Base-by-base conservation (phyloP, 352 stramenopile species). In the Aphanomyces euteiches region DNA sequence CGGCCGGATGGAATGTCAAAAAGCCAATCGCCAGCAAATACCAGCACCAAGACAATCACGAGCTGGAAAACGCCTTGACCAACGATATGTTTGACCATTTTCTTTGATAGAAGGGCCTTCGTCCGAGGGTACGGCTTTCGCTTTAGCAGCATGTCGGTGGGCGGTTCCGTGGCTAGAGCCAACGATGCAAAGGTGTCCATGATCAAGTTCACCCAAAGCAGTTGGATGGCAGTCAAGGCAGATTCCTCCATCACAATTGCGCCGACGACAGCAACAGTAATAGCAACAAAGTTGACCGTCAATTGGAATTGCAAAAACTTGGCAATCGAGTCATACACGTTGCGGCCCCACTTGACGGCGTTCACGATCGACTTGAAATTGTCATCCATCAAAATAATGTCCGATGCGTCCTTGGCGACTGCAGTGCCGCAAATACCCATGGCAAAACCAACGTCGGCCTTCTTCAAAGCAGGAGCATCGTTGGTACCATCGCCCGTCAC, bases 231-330 rank as follows among this genome's bases (percentile, higher is more conserved):
- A 47, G 91, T 96, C 17, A 98, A 72, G 5, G 92, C 92, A 37
- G 84, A 88, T 59, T 87, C 79, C 36, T 85, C 73, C 15, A 88
- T 64, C 5, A 78, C 63, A 21, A 87, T 76, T 1, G 91, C 88
- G 28, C 87, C 90, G 36, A 98, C 70, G 66, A 97, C 97, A 12
- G 92, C 93, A 19, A 98, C 76, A 43, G 81, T 85, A 39, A 98
- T 83, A 0, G 90, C 96, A 7, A 96, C 88, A 50, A 98, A 84
- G 74, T 98, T 98, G 6, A 98, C 91, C 6, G 94, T 98, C 56
- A 98, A 79, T 77, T 98, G 93, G 74, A 98, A 98, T 79, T 98
- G 94, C 47, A 98, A 77, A 75, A 99, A 99, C 78, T 98, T 98
- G 56, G 89, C 76, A 68, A 99, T 98, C 72, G 95, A 98, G 75